Conservation (phyloP, 176 grass and related monocot species). For the Carex kokanica region DNA sequence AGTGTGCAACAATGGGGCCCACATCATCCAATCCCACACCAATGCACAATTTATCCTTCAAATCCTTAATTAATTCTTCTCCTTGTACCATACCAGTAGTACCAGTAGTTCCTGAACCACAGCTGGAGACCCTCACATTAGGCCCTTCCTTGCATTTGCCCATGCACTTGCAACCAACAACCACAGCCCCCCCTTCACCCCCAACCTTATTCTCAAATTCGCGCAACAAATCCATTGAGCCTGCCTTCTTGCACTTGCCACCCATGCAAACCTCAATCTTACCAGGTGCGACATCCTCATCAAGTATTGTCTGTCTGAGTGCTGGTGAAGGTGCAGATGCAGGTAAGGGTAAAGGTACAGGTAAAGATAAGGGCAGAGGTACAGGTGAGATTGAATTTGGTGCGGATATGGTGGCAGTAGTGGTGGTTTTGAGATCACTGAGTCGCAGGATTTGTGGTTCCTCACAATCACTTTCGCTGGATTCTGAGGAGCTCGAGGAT, state of each 20-base stretch:
- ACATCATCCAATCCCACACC: constrained; percentile 78
- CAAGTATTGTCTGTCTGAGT: neutral
- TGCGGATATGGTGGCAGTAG: neutral
- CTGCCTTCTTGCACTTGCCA: constrained; percentile 72
- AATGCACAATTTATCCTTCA: constrained; percentile 43
- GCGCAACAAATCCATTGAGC: constrained; percentile 45
- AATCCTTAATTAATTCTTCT: neutral
- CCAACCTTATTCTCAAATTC: constrained; percentile 54
- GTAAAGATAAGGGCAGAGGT: neutral
- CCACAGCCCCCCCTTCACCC: neutral
- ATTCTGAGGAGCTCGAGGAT: constrained; percentile 53
- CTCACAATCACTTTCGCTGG: constrained; percentile 45
- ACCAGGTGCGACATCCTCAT: neutral
- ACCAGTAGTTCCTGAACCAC: neutral
- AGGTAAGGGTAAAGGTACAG: constrained; percentile 32
- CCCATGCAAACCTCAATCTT: constrained; percentile 76
- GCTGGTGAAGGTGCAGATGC: neutral
- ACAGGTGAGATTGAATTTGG: neutral
- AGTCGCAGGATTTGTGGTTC: constrained; percentile 2
- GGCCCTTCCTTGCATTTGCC: constrained; percentile 69
- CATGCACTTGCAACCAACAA: constrained; percentile 68
- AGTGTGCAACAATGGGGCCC: constrained; percentile 41
- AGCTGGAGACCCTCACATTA: constrained; percentile 37
- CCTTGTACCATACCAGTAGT: neutral
- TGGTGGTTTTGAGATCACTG: neutral